Percentiles rank a stretch among this genome's conserved stretches.
Conservation (phyloP, 2,329 filamentous ascomycete species). For the Myotisia sp. region DNA sequence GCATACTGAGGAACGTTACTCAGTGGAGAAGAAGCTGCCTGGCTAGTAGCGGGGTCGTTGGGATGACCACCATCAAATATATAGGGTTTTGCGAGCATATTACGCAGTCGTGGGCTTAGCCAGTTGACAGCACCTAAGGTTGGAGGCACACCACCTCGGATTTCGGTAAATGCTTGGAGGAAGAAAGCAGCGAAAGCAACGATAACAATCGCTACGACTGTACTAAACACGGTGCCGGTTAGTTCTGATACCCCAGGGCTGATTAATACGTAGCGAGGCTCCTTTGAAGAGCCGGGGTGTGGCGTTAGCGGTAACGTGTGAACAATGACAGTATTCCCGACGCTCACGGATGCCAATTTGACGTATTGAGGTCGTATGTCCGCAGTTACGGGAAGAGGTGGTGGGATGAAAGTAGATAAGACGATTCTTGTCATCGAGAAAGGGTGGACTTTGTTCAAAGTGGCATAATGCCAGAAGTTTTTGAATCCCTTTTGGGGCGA, state of each 20-base stretch:
- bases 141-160: constrained; percentile 44
- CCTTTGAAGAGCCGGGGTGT: constrained; percentile 28
- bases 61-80: constrained; percentile 17
- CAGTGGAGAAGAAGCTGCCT: constrained; percentile 8
- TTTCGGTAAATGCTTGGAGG: constrained; percentile 47
- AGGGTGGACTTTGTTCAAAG: constrained; percentile 41
- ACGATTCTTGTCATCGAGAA: constrained; percentile 44
- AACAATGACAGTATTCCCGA: constrained; percentile 65
- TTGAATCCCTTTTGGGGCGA: constrained; percentile 30
- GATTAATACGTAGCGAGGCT: constrained; percentile 56
- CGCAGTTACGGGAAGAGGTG: constrained; percentile 34
- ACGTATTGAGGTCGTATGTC: constrained; percentile 44
- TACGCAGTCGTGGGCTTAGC: constrained; percentile 39
- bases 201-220: constrained; percentile 46
- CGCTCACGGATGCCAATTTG: constrained; percentile 66
- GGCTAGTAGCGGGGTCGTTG: constrained; percentile 10
- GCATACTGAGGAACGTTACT: constrained; percentile 1
- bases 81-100: constrained; percentile 28
- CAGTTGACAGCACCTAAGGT: constrained; percentile 42
- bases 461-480: constrained; percentile 37
- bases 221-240: constrained; percentile 40
- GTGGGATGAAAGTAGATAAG: constrained; percentile 40
- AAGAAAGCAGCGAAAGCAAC: constrained; percentile 49
- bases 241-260: constrained; percentile 41
- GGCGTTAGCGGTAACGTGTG: constrained; percentile 58